Base-by-base conservation (phyloP, 495 filamentous ascomycete genomes). In the Achaetomiella virescens region DNA sequence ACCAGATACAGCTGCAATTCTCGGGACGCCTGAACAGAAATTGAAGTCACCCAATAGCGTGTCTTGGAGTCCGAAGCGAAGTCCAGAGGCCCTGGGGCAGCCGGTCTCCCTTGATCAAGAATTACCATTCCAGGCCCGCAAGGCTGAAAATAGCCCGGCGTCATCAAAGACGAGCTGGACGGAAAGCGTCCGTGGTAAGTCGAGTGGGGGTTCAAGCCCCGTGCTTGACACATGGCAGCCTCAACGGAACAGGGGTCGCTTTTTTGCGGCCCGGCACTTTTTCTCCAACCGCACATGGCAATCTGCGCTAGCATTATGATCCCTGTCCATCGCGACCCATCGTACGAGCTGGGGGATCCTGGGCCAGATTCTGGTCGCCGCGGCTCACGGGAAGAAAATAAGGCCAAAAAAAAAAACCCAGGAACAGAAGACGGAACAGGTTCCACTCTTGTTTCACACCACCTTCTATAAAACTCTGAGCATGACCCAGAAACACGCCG, bases 161-260 rank as follows among this genome's bases (percentile, higher is more conserved):
- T 24, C 52, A 46, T 36, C 38, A 17, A 22, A 4, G 21, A 21
- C 22, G 14, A 10, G 1, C 41, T 25, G 15, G 18, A 9, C 18
- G 41, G 10, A 4, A 21, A 44, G 18, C 20, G 17, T 11, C 10
- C 7, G 15, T 14, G 18, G 18, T 6, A 15, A 17, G 42, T 8
- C 25, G 24, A 14, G 29, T 31, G 45, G 45, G 46, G 27, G n/a
- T n/a, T 29, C 46, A 12, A 49, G 46, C 27, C 48, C 55, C 55
- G 24, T 58, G 55, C 29, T 38, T 43, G 47, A 54, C 52, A 55
- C 57, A 59, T 59, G 58, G 52, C 58, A 56, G 38, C 54, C 46
- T 43, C 22, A 40, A 57, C 9, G 20, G 20, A 42, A 37, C 25
- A 41, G 40, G 40, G 40, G n/a, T n/a, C 37, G 8, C n/a, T 40